Conservation (phyloP, 2,329 filamentous ascomycete species). For the Ophiostoma angusticollis region DNA sequence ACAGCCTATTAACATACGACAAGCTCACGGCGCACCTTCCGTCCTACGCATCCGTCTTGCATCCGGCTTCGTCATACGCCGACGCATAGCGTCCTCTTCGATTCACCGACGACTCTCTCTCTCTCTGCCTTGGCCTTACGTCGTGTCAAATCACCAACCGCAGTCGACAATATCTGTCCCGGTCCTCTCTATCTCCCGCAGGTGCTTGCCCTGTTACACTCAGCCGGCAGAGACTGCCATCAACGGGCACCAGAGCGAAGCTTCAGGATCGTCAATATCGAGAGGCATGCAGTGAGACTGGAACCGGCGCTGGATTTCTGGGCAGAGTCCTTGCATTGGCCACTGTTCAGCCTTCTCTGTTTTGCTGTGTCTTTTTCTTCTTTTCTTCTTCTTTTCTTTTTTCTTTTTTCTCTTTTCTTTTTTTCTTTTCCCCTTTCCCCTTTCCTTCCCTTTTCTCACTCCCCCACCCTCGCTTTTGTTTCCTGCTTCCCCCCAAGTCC, state of each 20-base stretch:
- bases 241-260: background rate
- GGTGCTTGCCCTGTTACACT: background rate
- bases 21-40: too few species aligned
- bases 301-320: constrained; percentile 4
- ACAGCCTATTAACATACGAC: background rate
- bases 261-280: constrained; percentile 9
- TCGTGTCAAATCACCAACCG: background rate
- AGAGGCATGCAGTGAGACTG: constrained; percentile 13
- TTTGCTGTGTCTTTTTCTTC: background rate
- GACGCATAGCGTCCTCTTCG: too few species aligned
- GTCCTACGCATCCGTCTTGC: too few species aligned
- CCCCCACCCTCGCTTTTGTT: background rate
- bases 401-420: background rate
- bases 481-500: background rate
- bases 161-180: background rate
- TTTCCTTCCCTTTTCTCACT: background rate
- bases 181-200: background rate
- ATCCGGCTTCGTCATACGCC: too few species aligned
- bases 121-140: background rate
- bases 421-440: background rate
- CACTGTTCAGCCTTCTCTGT: background rate
- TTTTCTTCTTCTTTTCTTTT: constrained; percentile 2
- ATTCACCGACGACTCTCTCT: too few species aligned
- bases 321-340: too few species aligned
- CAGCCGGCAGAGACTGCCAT: background rate